phyloP scores from a whole-genome alignment of 1,284 basidiomycete species.

The Porodaedalea pini region DNA sequence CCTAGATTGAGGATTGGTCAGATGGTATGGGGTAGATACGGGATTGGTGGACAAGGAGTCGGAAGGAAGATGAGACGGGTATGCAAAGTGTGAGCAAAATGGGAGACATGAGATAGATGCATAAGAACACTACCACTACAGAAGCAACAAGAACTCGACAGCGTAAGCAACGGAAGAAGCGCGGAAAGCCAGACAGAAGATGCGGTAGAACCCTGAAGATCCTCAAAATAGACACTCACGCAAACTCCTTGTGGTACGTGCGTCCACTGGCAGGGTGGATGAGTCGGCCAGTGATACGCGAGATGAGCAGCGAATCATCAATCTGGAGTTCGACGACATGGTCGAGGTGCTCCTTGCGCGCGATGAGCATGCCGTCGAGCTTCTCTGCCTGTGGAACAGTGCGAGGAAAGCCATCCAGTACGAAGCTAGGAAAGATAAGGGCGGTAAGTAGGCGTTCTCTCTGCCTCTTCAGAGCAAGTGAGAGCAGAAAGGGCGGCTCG shows the following conservation, averaged over 20 bases:
- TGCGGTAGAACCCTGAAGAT: neutral
- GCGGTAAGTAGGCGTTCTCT: neutral
- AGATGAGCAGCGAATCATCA: conserved; percentile 93
- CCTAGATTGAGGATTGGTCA: conserved; percentile 40
- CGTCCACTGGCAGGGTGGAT: conserved; percentile 89
- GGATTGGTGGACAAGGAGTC: neutral
- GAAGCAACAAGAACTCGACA: conserved; percentile 11
- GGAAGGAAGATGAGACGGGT: neutral
- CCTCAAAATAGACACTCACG: conserved; percentile 52
- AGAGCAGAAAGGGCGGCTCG: neutral
- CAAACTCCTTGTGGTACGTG: conserved; percentile 94
- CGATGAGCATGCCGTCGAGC: conserved; percentile 86
- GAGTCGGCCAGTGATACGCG: conserved; percentile 93
- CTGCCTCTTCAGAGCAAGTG: neutral
- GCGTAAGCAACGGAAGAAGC: neutral
- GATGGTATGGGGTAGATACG: neutral
- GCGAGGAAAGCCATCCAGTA: conserved; percentile 97
- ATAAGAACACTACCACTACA: neutral
- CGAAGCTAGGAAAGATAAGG: conserved; percentile 61
- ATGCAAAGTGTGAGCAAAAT: neutral
- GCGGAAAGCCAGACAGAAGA: conserved; percentile 5
- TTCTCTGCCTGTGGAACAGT: conserved; percentile 98
- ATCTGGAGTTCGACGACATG: conserved; percentile 91
- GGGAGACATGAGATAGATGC: neutral
- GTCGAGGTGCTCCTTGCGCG: conserved; percentile 84